These are phyloP conservation scores for Pyronema omphalodes DNA, from an alignment of 495 filamentous ascomycete species.

Conservation along the genomic window DNA sequence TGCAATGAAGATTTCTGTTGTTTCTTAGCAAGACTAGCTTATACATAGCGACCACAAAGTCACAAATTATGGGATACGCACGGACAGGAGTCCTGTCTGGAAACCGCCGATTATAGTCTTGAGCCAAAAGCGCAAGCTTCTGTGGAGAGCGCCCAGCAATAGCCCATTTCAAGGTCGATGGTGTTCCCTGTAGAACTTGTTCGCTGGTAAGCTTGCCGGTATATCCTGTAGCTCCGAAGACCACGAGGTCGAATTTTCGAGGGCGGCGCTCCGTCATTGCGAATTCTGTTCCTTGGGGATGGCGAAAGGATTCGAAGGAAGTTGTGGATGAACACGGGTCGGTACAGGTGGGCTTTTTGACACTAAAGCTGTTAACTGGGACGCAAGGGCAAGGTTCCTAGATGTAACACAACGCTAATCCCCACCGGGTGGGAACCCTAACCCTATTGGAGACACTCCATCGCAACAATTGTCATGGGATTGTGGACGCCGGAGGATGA, in stretches of 20 bases:
- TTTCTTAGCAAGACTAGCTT: constrained; percentile 2
- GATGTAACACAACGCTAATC: no score
- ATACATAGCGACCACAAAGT: no score
- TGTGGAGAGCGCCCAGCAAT: constrained; percentile 59
- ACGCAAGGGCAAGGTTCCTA: no score
- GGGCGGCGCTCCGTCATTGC: constrained; percentile 2
- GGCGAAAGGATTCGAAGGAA: no score
- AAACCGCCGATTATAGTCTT: constrained; percentile 46
- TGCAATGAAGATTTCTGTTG: constrained; percentile 41
- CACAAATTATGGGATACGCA: constrained; percentile 22
- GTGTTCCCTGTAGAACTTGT: constrained; percentile 52
- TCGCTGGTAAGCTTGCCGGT: constrained; percentile 65
- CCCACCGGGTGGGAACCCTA: no score
- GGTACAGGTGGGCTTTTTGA: no score
- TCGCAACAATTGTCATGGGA: no score
- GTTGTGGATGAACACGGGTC: no score
- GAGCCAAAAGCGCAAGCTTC: constrained; percentile 52
- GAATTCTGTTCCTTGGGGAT: no score
- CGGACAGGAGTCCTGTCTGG: constrained; percentile 50
- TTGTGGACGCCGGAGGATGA: no score
- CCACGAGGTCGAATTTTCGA: constrained; percentile 59
- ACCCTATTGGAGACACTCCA: no score
- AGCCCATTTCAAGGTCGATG: constrained; percentile 76
- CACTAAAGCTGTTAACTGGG: no score
- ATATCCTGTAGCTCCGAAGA: constrained; percentile 75